Base-by-base conservation (phyloP, 208 protist genomes). In the Acanthamoeba rhysodes region DNA sequence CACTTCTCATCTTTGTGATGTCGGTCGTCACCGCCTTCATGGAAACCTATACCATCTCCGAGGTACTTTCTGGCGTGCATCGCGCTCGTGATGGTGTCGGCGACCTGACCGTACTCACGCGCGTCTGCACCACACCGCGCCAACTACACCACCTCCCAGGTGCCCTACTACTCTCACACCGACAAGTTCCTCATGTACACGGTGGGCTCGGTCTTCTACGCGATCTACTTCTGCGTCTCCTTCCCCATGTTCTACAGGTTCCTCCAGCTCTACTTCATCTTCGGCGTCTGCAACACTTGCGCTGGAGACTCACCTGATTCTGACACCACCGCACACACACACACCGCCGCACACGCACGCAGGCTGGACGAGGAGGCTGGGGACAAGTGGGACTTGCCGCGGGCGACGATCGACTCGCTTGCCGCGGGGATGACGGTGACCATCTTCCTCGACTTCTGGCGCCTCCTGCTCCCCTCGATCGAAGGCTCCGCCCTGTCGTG, bases 221-320 rank as follows among this genome's bases (percentile, higher is more conserved):
- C 90, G 50, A 82, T 97, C 92, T 97, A 97, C 68, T 97, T 97
- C 97, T 84, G 92, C n/a, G 95, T 97, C n/a, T 95, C 94, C 16
- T 97, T 97, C 95, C 97, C 97, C 76, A 97, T 97, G 96, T 97
- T 95, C 59, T 95, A 93, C 29, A 68, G 96, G 84, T 95, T 55
- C 57, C 12, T 93, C 24, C 4, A 37, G 4, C n/a, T 18, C 84
- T 20, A 27, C 20, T 24, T 4, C 16, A 62, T 62, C 12, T 10
- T 18, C 20, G 29, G 22, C 27, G 29, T 90, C 84, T 2, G 45
- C 48, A 32, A 18, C 57, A 10, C 22, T 32, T 9, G 14, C 87
- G 34, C 18, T 37, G 53, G 27, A 14, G 18, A 48, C 29, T n/a
- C 12, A 64, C 72, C 24, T 34, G 90, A 20, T 84, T 93, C 34